Conservation (phyloP, 2,329 filamentous ascomycete species). For the Triangularia verruculosa region DNA sequence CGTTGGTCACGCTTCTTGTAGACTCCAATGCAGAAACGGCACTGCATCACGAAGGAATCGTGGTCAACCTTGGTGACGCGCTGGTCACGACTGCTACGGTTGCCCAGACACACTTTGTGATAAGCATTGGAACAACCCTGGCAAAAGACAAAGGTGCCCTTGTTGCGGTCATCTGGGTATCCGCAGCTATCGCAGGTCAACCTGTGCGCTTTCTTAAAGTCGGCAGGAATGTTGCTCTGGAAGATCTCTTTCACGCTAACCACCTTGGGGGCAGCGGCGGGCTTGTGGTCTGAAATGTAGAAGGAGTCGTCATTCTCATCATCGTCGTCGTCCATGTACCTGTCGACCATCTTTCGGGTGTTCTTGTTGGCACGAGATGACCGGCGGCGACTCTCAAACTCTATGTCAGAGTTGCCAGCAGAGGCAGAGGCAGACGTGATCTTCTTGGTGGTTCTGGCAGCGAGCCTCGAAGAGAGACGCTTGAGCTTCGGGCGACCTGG, state of each 20-base stretch:
- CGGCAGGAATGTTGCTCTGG: slow-evolving; percentile 51
- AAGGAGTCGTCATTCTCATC: slow-evolving; percentile 37
- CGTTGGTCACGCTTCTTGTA: slow-evolving; percentile 64
- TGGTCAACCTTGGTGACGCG: slow-evolving; percentile 79
- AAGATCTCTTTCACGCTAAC: slow-evolving; percentile 73
- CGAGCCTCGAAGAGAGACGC: slow-evolving; percentile 9
- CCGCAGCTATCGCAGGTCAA: slow-evolving; percentile 70
- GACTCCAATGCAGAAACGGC: slow-evolving; percentile 74
- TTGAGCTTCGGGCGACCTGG: slow-evolving; percentile 17
- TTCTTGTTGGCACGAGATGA: slow-evolving; percentile 47
- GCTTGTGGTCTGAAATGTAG: slow-evolving; percentile 46
- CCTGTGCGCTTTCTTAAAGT: slow-evolving; percentile 69
- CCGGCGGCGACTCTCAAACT: slow-evolving; percentile 51
- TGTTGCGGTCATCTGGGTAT: slow-evolving; percentile 50
- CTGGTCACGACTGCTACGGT: slow-evolving; percentile 73
- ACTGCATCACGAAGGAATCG: slow-evolving; percentile 82
- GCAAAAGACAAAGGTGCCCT: slow-evolving; percentile 75
- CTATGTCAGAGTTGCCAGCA: slow-evolving; percentile 39
- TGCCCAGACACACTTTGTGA: slow-evolving; percentile 79
- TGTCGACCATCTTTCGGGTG: slow-evolving; percentile 48
- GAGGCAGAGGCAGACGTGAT: background rate
- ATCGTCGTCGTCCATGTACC: slow-evolving; percentile 54
- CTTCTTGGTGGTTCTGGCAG: slow-evolving; percentile 2
- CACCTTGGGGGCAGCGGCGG: slow-evolving; percentile 49
- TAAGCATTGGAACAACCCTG: slow-evolving; percentile 86